Conservation (phyloP, 331 rosid species). For the Dryas integrifolia region DNA sequence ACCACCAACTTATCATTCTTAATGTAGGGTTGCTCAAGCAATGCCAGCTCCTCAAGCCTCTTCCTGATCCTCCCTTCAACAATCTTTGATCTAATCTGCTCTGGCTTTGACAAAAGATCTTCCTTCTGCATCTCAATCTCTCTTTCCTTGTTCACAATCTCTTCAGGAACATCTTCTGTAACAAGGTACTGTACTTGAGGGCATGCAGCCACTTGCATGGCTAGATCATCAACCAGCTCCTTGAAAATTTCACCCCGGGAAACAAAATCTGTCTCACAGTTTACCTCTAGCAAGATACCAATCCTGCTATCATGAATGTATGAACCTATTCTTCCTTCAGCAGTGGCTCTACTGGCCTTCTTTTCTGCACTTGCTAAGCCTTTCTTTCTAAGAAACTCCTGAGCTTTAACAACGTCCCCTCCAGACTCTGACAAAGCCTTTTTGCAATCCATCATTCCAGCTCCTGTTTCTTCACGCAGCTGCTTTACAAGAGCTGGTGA, state of each 20-base stretch:
- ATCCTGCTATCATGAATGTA: conserved; percentile 87
- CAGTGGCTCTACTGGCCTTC: conserved; percentile 81
- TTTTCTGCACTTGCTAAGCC: conserved; percentile 92
- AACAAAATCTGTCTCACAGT: conserved; percentile 95
- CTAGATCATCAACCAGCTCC: conserved; percentile 88
- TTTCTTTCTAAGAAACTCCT: conserved; percentile 75
- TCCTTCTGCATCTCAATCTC: conserved; percentile 94
- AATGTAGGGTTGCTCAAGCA: conserved; percentile 90
- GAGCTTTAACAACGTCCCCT: conserved; percentile 78
- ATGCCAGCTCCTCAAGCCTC: conserved; percentile 81
- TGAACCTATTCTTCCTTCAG: conserved; percentile 87
- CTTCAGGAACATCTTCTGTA: conserved; percentile 78
- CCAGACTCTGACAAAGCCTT: conserved; percentile 69
- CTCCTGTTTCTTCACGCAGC: conserved; percentile 91
- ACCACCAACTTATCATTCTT: conserved; percentile 77
- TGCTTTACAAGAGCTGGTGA: conserved; percentile 88
- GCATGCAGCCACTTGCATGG: conserved; percentile 97
- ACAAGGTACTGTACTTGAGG: conserved; percentile 73
- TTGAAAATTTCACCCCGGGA: conserved; percentile 83
- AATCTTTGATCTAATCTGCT: conserved; percentile 79
- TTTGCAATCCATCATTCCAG: conserved; percentile 99
- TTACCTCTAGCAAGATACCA: conserved; percentile 76
- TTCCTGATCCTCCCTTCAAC: conserved; percentile 87
- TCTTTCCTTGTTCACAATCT: conserved; percentile 66
- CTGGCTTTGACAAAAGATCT: conserved; percentile 83